Base-by-base conservation (phyloP, 169 alveolate genomes). In the Plasmodium cynomolgi region DNA sequence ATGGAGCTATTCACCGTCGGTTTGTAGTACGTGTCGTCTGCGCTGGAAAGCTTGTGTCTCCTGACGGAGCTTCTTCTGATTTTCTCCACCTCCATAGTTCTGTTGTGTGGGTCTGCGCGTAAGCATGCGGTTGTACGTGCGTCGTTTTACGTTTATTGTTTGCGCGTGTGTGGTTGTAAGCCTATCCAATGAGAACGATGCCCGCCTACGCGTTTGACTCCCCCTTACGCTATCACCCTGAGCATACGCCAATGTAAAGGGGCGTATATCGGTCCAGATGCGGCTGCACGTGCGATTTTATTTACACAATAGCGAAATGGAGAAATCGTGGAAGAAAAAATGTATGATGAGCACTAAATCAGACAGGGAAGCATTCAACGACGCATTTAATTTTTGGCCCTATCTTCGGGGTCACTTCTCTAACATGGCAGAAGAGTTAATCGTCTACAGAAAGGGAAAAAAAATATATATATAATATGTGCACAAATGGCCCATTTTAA, bases 31-130 rank as follows among this genome's bases (percentile, higher is more conserved):
- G 93, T 85, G 11, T 56, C 58, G 23, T 75, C 93, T 7, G 50
- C 84, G 58, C 58, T 81, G 33, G 94, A 79, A 81, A 79, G 29
- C 44, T n/a, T 88, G 41, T 88, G 77, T 44, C 72, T 85, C 71
- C 81, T 74, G 68, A 71, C 41, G 23, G 93, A 85, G 33, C 56
- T 39, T 23, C 81, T 85, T 44, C 84, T 58, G 23, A n/a, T 62
- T 26, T 29, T 74, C 15, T n/a, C 41, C 34, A 20, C 81, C 74
- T 84, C 82, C 54, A 84, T 74, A 44, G 26, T 41, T 73, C 50
- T 84, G 8, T 31, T 84, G 62, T 47, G 58, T 26, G 33, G 9
- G 13, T 79, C 9, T 79, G 23, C 13, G 68, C 13, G 13, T 20
- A 17, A 29, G 29, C 15, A 6, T 3, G 62, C 29, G 56, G 9